Percentiles rank a stretch among this genome's conserved stretches.
phyloP scores from a whole-genome alignment of 2,329 filamentous ascomycete species.

The Hypomyces rosellus region DNA sequence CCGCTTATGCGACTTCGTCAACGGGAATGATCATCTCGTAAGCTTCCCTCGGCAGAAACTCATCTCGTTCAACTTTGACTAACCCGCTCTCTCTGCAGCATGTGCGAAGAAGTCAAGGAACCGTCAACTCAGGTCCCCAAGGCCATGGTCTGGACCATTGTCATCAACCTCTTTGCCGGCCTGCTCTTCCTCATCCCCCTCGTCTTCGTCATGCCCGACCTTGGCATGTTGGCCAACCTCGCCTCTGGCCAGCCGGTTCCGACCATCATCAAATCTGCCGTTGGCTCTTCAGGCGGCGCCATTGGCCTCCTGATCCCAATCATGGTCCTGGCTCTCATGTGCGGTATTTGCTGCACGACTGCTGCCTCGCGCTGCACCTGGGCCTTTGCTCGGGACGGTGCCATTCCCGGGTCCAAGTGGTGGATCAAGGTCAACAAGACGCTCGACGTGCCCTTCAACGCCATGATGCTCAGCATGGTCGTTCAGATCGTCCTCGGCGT shows the following conservation, averaged over 20 bases:
- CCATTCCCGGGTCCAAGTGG: conserved; percentile 55
- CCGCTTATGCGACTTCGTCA: conserved; percentile 67
- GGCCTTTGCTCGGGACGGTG: conserved; percentile 65
- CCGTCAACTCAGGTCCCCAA: conserved; percentile 64
- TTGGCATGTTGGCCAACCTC: conserved; percentile 47
- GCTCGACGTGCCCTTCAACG: conserved; percentile 61
- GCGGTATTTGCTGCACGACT: conserved; percentile 63
- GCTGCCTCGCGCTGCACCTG: conserved; percentile 61
- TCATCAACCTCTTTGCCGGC: conserved; percentile 61
- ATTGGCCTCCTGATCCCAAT: conserved; percentile 59
- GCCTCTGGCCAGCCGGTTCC: conserved; percentile 57
- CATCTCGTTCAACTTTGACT: conserved; percentile 1
- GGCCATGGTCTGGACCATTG: conserved; percentile 62
- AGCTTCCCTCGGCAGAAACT: conserved; percentile 26
- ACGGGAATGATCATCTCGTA: conserved; percentile 76
- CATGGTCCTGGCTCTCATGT: conserved; percentile 59
- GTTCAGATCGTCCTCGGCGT: conserved; percentile 58
- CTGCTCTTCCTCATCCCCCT: conserved; percentile 63
- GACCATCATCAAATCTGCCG: conserved; percentile 54
- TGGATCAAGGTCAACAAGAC: conserved; percentile 57
- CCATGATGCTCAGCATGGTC: conserved; percentile 65
- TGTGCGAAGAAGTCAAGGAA: conserved; percentile 66
- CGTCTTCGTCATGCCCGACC: conserved; percentile 62
- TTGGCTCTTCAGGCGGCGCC: conserved; percentile 54
- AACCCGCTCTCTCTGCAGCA: conserved; percentile 37